These are phyloP conservation scores for Lanmaoa rubissima DNA, from an alignment of 768 basidiomycete species.

Conservation along the genomic window DNA sequence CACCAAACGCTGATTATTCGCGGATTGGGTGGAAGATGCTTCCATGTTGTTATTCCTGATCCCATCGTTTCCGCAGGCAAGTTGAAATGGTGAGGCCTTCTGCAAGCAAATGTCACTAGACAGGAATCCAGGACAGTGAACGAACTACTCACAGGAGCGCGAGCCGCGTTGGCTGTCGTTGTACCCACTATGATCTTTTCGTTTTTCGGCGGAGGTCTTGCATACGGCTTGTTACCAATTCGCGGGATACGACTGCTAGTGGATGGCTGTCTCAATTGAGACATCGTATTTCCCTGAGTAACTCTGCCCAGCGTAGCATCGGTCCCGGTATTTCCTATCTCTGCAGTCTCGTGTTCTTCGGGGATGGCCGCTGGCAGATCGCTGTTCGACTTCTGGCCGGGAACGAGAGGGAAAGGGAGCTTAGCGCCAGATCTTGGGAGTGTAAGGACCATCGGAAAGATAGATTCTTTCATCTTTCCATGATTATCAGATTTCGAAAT, in stretches of 20 bases:
- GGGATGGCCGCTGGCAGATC: slow-evolving; percentile 30
- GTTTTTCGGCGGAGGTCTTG: slow-evolving; percentile 33
- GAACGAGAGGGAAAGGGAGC: slow-evolving; percentile 31
- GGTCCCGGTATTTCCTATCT: slow-evolving; percentile 1
- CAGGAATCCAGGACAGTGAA: not conserved
- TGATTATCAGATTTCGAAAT: slow-evolving; percentile 4
- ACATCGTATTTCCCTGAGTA: slow-evolving; percentile 34
- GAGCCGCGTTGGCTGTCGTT: slow-evolving; percentile 4
- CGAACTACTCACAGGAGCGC: slow-evolving; percentile 19
- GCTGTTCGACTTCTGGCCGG: slow-evolving; percentile 17
- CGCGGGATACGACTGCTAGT: slow-evolving; percentile 60
- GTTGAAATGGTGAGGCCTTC: slow-evolving; percentile 13
- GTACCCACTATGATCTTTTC: slow-evolving; percentile 3
- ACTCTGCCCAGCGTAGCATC: slow-evolving; percentile 17
- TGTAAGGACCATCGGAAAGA: slow-evolving; percentile 18
- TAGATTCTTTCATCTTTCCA: slow-evolving; percentile 18
- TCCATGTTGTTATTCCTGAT: slow-evolving; percentile 11
- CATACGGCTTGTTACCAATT: slow-evolving; percentile 58
- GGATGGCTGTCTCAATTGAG: slow-evolving; percentile 46
- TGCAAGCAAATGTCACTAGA: not conserved
- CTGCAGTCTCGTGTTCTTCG: slow-evolving; percentile 30
- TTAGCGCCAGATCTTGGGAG: slow-evolving; percentile 9
- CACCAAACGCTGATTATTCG: slow-evolving; percentile 6
- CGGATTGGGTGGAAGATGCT: slow-evolving; percentile 2
- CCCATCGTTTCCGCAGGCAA: slow-evolving; percentile 7